Evolutionary conservation across 352 stramenopile species (phyloP), one percentile per base, ranked within the genome.

Genomic region (Globisporangium heterothallicum): DNA sequence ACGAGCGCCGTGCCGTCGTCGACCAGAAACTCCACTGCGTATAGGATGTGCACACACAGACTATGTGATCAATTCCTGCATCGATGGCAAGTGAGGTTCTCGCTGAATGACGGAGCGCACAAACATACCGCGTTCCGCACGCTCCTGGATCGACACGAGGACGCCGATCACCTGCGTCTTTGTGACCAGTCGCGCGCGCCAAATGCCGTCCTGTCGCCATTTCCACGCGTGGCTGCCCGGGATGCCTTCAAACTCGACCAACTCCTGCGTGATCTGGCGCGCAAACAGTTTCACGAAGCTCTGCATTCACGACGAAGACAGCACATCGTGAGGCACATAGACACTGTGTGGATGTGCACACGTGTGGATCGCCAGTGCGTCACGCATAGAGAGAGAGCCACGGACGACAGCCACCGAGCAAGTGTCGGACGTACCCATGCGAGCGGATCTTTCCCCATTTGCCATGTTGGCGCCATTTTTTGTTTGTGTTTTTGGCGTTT

Each of bases 1-100:
- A 89, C 47, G 16, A 88, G 63, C 7, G 56, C 78, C 21, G 79
- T 85, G 38, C 83, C 83, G 42, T 93, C 83, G 45, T 93, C 83
- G 2, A 93, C 36, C 9, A 82, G 56, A 22, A 86, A 65, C 56
- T 93, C 83, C 49, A 87, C 83, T 91, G 38, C 13, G 4, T 32
- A 27, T 25, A 45, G 1, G 4, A 16, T 29, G 21, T n/a, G 19
- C 9, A 13, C 25, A 44, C 21, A 22, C 3, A 32, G 12, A 10
- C 16, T 46, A 7, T 13, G 12, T 13, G 24, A 2, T 16, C 4
- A n/a, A 36, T 1, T 22, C 10, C 34, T 6, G 40, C 30, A 19
- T 7, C 22, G 16, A 9, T 32, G 40, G 18, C 12, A n/a, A 30
- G 34, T 18, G 1, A 19, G 21, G 40, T n/a, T n/a, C n/a, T n/a